Evolutionary conservation across 495 filamentous ascomycete species (phyloP).

Genomic region (Aspergillus sclerotioniger): DNA sequence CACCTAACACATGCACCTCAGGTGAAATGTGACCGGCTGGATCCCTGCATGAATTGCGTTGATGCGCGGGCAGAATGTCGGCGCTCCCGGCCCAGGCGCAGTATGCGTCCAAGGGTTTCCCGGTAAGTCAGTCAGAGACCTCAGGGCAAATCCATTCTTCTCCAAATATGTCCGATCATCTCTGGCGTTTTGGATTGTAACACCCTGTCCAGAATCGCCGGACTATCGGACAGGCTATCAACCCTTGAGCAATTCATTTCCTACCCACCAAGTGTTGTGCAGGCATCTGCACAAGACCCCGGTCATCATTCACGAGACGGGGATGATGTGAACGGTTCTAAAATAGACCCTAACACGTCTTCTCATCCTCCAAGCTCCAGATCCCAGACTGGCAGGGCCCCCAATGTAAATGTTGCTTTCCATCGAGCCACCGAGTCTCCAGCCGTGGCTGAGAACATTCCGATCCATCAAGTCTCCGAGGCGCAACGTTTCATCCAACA

Average conservation of each 20-base stretch:
- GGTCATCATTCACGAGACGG: not conserved
- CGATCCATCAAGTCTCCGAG: not conserved
- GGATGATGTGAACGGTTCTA: not conserved
- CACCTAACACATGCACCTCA: not conserved
- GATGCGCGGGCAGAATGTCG: slow-evolving; percentile 4
- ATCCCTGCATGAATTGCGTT: slow-evolving; percentile 3
- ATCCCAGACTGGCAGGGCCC: not conserved
- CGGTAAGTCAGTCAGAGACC: not conserved
- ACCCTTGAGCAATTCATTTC: not conserved
- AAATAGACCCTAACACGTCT: not conserved
- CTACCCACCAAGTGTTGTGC: not conserved
- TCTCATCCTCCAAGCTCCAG: not conserved
- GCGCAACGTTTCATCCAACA: not conserved
- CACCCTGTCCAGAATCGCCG: not conserved
- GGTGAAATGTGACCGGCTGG: slow-evolving; percentile 6
- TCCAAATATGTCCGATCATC: not conserved
- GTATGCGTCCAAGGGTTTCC: slow-evolving; percentile 1
- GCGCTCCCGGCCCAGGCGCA: not conserved
- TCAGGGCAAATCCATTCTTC: not conserved
- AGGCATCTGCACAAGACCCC: not conserved
- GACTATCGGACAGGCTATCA: not conserved
- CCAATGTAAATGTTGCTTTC: not conserved
- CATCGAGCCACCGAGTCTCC: not conserved
- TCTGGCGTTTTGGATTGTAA: too few relatives aligned
- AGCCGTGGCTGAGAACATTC: not conserved